Conservation (phyloP, 306 rosid genomes). For the barrel medic (Medicago truncatula) region MtrunA17r5.0-ANR NC_053044.1:47400001-47400500, state of each 20-base stretch:
- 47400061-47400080: not conserved
- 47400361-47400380: not conserved
- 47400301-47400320: not conserved
- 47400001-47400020: not conserved
- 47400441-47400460: not conserved
- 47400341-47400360: not conserved
- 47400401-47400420: not conserved
- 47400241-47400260: slow-evolving; percentile 9
- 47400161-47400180: not conserved
- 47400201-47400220: not conserved
- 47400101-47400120: slow-evolving; percentile 1
- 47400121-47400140: not conserved
- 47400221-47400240: not conserved
- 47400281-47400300: not conserved
- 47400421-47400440: slow-evolving; percentile 15
- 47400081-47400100: not conserved
- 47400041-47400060: not conserved
- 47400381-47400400: slow-evolving; percentile 3
- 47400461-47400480: not conserved
- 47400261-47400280: not conserved
- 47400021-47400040: not conserved
- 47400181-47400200: not conserved
- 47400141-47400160: not conserved
- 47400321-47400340: slow-evolving; percentile 2
- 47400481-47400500: slow-evolving; percentile 1